Percentiles rank a stretch among this genome's conserved stretches.
These are phyloP conservation scores for Fusarium sp. DNA, from an alignment of 2,329 filamentous ascomycete species.

Conservation along the genomic window DNA sequence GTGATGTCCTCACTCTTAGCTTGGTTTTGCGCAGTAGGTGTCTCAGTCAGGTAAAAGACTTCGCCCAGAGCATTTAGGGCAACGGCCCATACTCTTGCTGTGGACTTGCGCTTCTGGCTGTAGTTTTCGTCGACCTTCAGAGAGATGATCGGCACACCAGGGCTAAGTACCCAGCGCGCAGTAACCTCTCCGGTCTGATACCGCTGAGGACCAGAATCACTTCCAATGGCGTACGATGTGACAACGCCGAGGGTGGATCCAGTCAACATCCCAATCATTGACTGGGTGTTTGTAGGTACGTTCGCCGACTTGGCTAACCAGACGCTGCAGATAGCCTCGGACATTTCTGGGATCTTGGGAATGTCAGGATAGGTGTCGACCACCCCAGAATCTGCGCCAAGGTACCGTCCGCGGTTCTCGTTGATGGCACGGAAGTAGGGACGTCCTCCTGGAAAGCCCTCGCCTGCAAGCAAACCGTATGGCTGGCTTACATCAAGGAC, in stretches of 20 bases:
- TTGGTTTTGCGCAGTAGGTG: conserved; percentile 71
- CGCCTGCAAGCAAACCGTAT: conserved; percentile 87
- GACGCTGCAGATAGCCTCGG: conserved; percentile 81
- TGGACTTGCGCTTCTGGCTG: conserved; percentile 76
- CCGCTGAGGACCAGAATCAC: conserved; percentile 70
- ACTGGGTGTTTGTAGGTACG: conserved; percentile 80
- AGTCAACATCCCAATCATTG: conserved; percentile 84
- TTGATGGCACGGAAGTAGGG: conserved; percentile 82
- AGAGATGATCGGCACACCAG: conserved; percentile 90
- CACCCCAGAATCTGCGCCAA: conserved; percentile 73
- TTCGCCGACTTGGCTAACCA: conserved; percentile 90
- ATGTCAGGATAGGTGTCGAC: conserved; percentile 79
- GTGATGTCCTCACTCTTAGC: conserved; percentile 69
- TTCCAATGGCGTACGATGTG: conserved; percentile 83
- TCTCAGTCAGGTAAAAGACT: conserved; percentile 84
- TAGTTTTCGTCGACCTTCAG: conserved; percentile 89
- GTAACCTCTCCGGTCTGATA: conserved; percentile 84
- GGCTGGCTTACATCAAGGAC: conserved; percentile 91
- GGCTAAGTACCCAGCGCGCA: conserved; percentile 90
- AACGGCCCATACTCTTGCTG: conserved; percentile 88
- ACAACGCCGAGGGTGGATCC: conserved; percentile 89
- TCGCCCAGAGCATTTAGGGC: conserved; percentile 95
- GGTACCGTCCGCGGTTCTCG: conserved; percentile 83
- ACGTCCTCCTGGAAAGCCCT: conserved; percentile 87
- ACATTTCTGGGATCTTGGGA: conserved; percentile 79